Conservation (phyloP, 2,329 filamentous ascomycete genomes). For the Ophiostoma pallidulum region DNA sequence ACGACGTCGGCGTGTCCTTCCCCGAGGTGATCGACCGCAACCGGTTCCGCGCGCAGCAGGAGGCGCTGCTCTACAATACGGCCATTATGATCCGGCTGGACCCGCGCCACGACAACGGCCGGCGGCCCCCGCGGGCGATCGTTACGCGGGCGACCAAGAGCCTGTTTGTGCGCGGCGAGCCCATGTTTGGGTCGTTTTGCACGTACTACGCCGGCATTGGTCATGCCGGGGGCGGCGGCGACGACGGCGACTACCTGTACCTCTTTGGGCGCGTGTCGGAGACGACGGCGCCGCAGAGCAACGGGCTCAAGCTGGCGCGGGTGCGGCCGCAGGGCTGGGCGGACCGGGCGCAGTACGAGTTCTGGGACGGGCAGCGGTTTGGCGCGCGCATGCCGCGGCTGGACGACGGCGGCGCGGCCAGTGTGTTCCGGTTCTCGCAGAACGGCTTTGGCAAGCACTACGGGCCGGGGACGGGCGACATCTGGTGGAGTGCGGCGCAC, state of each 20-base stretch:
- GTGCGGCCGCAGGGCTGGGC: slow-evolving; percentile 6
- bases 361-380: slow-evolving; percentile 14
- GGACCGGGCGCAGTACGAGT: slow-evolving; percentile 12
- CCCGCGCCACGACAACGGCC: not conserved
- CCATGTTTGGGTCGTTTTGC: slow-evolving; percentile 15
- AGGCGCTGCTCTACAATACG: slow-evolving; percentile 16
- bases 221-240: not conserved
- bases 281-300: slow-evolving; percentile 8
- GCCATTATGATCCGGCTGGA: slow-evolving; percentile 11
- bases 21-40: slow-evolving; percentile 16
- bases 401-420: slow-evolving; percentile 13
- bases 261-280: slow-evolving; percentile 16
- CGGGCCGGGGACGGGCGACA: slow-evolving; percentile 14
- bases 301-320: slow-evolving; percentile 17
- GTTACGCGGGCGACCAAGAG: slow-evolving; percentile 8
- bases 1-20: slow-evolving; percentile 8
- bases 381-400: slow-evolving; percentile 8
- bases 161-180: slow-evolving; percentile 11
- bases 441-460: slow-evolving; percentile 16
- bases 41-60: slow-evolving; percentile 6
- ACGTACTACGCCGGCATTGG: not conserved
- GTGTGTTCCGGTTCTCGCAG: slow-evolving; percentile 12
- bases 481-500: slow-evolving; percentile 16
- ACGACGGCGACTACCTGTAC: slow-evolving; percentile 12
- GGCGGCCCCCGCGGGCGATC: too few species aligned